Evolutionary conservation across 2,329 filamentous ascomycete species (phyloP).

Genomic region (Calonectria montana): DNA sequence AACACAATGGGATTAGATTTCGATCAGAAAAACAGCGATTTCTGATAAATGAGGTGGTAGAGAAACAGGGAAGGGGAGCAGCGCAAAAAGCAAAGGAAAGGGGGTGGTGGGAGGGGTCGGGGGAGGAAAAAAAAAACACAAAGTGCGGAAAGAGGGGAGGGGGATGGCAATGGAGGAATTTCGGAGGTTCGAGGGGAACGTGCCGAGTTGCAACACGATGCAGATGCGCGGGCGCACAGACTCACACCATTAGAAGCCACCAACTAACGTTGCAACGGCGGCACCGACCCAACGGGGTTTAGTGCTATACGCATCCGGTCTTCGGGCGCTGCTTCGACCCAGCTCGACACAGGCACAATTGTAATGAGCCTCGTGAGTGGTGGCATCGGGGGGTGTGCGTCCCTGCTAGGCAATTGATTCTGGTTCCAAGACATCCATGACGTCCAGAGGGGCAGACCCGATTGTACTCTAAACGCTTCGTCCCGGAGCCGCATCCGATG

Average conservation of each 20-base stretch:
- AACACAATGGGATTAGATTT: background rate
- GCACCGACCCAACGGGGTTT: slow-evolving; percentile 20
- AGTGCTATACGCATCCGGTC: slow-evolving; percentile 34
- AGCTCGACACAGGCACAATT: background rate
- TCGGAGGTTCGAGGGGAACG: slow-evolving; percentile 1
- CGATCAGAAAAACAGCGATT: background rate
- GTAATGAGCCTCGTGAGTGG: slow-evolving; percentile 1
- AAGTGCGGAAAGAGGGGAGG: background rate
- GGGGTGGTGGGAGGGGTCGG: background rate
- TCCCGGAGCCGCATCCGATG: slow-evolving; percentile 13
- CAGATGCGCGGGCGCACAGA: slow-evolving; percentile 23
- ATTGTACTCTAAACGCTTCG: slow-evolving; percentile 6
- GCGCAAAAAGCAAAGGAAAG: background rate
- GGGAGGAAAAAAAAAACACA: background rate
- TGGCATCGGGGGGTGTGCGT: background rate
- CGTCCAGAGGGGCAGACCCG: slow-evolving; percentile 2
- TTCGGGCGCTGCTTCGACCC: slow-evolving; percentile 27
- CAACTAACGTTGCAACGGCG: slow-evolving; percentile 31
- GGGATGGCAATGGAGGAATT: slow-evolving; percentile 11
- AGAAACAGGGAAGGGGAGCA: background rate
- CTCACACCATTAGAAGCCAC: slow-evolving; percentile 4
- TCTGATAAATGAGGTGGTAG: background rate
- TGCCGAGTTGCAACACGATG: slow-evolving; percentile 21
- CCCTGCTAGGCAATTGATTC: slow-evolving; percentile 6
- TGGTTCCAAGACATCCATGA: slow-evolving; percentile 5